These are phyloP conservation scores for Chlorella sp. DNA, from an alignment of 139 green algal species.

Conservation along the genomic window DNA sequence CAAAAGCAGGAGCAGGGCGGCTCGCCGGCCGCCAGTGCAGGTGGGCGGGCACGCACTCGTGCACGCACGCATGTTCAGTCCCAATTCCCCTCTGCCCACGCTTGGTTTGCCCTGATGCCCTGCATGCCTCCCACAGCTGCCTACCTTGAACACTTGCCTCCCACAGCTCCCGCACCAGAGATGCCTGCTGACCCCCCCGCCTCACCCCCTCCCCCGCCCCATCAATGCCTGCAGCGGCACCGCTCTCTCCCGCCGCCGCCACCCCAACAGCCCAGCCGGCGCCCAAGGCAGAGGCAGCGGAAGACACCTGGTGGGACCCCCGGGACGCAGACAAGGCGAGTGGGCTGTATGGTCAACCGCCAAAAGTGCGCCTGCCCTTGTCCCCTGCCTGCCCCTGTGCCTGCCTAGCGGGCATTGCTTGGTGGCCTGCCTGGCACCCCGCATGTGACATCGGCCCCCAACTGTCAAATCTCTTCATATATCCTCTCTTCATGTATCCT, in stretches of 20 bases:
- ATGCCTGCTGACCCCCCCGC: neutral
- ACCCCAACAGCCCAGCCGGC: neutral
- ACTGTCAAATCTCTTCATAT: neutral
- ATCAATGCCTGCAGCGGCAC: neutral
- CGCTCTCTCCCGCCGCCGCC: neutral
- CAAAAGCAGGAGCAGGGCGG: neutral
- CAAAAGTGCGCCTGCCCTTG: neutral
- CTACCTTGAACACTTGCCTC: neutral
- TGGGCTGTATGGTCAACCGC: neutral
- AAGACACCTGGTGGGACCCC: neutral
- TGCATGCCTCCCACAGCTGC: neutral
- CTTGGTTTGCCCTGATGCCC: neutral
- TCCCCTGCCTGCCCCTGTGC: neutral
- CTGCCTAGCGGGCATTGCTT: neutral
- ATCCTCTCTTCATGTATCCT: too few relatives aligned
- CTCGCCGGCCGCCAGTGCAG: neutral
- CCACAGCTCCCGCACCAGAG: neutral
- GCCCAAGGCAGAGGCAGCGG: neutral
- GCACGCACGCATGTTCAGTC: too few relatives aligned
- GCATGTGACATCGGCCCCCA: too few relatives aligned
- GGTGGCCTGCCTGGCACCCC: too few relatives aligned
- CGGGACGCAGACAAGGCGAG: neutral
- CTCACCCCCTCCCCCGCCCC: neutral
- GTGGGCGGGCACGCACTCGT: neutral
- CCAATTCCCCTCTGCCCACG: too few relatives aligned